A percentile compares a stretch with the other conserved stretches of the same genome.
Evolutionary conservation across 2,329 filamentous ascomycete genomes (phyloP).

Genomic region (Sarocladiaceae sp.): DNA sequence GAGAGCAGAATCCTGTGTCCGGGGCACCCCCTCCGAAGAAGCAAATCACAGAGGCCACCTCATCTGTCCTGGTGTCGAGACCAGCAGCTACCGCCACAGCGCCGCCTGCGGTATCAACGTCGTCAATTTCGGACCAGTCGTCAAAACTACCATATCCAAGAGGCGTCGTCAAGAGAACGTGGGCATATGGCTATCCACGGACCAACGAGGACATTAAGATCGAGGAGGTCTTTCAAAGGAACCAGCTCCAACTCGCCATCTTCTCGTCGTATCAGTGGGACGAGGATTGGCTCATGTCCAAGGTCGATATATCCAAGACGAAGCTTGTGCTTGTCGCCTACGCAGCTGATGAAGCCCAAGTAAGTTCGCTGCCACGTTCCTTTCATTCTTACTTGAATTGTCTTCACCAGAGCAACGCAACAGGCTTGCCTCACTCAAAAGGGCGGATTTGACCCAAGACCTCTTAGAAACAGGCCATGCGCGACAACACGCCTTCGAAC

Average conservation of each 20-base stretch:
- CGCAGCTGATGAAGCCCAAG: conserved; percentile 45
- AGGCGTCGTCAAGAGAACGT: conserved; percentile 77
- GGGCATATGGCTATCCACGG: conserved; percentile 57
- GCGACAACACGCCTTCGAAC: conserved; percentile 39
- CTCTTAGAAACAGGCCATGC: conserved; percentile 38
- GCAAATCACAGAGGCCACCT: not conserved
- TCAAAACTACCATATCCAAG: conserved; percentile 35
- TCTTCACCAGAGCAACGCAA: not conserved
- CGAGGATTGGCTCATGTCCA: conserved; percentile 68
- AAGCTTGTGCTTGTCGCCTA: conserved; percentile 57
- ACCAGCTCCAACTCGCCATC: conserved; percentile 67
- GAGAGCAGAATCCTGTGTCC: conserved; percentile 18
- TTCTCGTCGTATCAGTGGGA: conserved; percentile 88
- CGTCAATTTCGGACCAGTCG: no score
- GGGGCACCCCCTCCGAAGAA: conserved; percentile 24
- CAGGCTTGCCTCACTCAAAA: not conserved
- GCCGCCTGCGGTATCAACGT: no score
- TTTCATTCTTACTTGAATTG: not conserved
- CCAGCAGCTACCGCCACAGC: not conserved
- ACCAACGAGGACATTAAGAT: conserved; percentile 71
- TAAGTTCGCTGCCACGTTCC: conserved; percentile 28
- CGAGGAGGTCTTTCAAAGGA: conserved; percentile 75
- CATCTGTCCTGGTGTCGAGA: not conserved
- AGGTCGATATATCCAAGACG: conserved; percentile 55
- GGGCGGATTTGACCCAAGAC: not conserved